phyloP scores from a whole-genome alignment of 352 stramenopile species.

The Pythium apleroticum region DNA sequence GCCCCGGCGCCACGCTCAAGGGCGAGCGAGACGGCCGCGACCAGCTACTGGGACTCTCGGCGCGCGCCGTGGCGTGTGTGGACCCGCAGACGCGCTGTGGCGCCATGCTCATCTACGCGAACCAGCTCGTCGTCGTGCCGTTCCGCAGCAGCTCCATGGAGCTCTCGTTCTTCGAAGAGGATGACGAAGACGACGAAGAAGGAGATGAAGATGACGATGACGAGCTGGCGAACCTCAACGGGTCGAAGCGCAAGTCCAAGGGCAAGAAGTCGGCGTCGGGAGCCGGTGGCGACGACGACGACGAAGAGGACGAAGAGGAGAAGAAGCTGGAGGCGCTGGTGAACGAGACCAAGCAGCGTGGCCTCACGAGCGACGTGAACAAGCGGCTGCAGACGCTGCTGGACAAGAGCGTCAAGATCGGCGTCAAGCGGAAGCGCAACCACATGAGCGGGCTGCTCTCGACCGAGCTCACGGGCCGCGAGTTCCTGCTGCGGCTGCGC shows the following conservation, averaged over 20 bases:
- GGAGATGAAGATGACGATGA: slow-evolving; percentile 32
- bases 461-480: slow-evolving; percentile 68
- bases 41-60: slow-evolving; percentile 68
- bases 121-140: slow-evolving; percentile 81
- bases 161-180: slow-evolving; percentile 77
- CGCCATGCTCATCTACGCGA: slow-evolving; percentile 80
- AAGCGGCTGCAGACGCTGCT: slow-evolving; percentile 59
- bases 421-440: slow-evolving; percentile 70
- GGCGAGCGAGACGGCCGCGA: slow-evolving; percentile 75
- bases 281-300: slow-evolving; percentile 42
- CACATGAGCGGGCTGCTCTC: slow-evolving; percentile 64
- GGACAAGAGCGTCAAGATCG: slow-evolving; percentile 84
- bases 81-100: slow-evolving; percentile 79
- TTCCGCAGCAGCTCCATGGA: slow-evolving; percentile 80
- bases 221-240: background rate
- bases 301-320: slow-evolving; percentile 81
- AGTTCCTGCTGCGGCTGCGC: slow-evolving; percentile 73
- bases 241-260: slow-evolving; percentile 18
- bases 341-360: slow-evolving; percentile 68
- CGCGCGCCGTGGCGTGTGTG: slow-evolving; percentile 47
- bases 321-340: slow-evolving; percentile 73
- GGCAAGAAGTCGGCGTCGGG: slow-evolving; percentile 15
- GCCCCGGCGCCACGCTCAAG: slow-evolving; percentile 75
- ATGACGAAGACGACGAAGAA: slow-evolving; percentile 75
- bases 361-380: slow-evolving; percentile 63